Base-by-base conservation (phyloP, 2,329 filamentous ascomycete genomes). In the Chrysoporthe austroafricana region DNA sequence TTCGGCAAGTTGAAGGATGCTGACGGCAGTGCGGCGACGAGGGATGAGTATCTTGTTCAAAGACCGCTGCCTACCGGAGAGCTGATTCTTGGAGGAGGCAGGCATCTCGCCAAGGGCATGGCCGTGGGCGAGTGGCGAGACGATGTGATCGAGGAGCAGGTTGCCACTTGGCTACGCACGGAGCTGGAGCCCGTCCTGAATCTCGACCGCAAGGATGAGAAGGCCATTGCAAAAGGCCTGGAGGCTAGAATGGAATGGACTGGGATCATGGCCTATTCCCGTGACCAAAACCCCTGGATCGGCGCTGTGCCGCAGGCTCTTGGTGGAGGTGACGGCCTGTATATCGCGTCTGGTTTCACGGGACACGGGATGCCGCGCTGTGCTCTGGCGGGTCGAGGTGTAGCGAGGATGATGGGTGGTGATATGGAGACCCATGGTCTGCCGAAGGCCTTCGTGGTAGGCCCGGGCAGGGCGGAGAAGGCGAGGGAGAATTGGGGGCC, bases 281-380 rank as follows among this genome's bases (percentile, higher is more conserved):
- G 88, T 7, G 92, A 94, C 75, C 80, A 84, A 0, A 77, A 84
- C 62, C 91, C 92, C 0, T 94, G 89, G 88, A 89, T 94, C 2
- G 92, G 91, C 0, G 77, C 79, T 11, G 85, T 94, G n/a, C 88
- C 89, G 0, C 78, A 78, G 46, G 73, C 76, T 6, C 71, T 85
- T 34, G 78, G 85, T 5, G 87, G 84, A n/a, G 80, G 77, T 21
- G 75, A 82, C 2, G 88, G 89, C 0, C 71, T 92, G 64, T 93
- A 83, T 80, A 71, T 93, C 14, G 85, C 84, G 69, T 90, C 84
- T 2, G 91, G 89, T 3, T 93, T 90, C 73, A 90, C 89, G 5
- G 90, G 89, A 0, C 91, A 94, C 76, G 92, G 92, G 0, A 93
- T 94, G 91, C 90, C 91, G 26, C 88, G 90, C 72, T 88, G 90